Conservation (phyloP, 148 eudicot species). For the Rhododendron kiyosumense region DNA sequence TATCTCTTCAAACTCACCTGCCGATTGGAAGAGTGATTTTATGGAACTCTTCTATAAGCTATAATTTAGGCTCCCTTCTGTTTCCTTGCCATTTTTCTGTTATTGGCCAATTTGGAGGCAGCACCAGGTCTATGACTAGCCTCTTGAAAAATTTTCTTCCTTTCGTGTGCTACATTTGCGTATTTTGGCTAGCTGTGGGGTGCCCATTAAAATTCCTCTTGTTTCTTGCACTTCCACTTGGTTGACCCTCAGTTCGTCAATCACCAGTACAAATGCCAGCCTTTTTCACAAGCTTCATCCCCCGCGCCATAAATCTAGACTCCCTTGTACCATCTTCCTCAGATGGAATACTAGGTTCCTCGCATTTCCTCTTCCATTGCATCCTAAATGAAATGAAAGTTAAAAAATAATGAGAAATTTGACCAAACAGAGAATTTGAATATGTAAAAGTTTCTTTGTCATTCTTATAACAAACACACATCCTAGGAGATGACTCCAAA, state of each 20-base stretch:
- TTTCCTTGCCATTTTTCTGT: conserved; percentile 13
- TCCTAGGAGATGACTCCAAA: conserved; percentile 23
- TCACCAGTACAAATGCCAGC: conserved; percentile 12
- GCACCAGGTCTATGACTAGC: neutral
- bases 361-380: conserved; percentile 36
- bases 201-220: conserved; percentile 16
- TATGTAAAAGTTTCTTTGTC: no score
- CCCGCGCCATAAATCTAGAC: conserved; percentile 32
- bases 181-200: conserved; percentile 10
- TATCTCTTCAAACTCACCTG: no score
- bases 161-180: conserved; percentile 3
- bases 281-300: conserved; percentile 11
- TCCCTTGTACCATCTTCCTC: conserved; percentile 25
- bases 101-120: conserved; percentile 2
- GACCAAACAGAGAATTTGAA: neutral
- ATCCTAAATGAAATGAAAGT: conserved; percentile 23
- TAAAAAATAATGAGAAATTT: neutral
- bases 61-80: no score
- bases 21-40: no score
- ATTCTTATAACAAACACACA: conserved; percentile 33
- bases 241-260: conserved; percentile 6
- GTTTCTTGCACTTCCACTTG: conserved; percentile 11
- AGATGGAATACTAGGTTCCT: conserved; percentile 21
- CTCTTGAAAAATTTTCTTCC: conserved; percentile 7
- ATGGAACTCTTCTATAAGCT: no score